Evolutionary conservation across 495 filamentous ascomycete genomes (phyloP).

Genomic region (Hypoxylon subgilvum): DNA sequence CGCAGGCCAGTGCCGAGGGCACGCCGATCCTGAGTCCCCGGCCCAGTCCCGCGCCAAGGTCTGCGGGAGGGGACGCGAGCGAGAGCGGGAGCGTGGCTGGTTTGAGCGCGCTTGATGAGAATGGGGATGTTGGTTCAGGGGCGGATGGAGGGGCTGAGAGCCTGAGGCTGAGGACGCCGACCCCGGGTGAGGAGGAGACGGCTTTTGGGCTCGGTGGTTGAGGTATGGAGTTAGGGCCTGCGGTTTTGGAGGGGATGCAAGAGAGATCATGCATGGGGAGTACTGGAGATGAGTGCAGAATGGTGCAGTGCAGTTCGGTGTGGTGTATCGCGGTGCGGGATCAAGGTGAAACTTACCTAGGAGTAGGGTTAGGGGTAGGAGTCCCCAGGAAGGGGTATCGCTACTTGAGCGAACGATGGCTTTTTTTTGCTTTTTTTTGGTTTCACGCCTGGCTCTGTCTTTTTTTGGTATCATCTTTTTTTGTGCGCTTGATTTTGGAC

Average conservation of each 20-base stretch:
- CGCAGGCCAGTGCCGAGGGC: conserved; percentile 30
- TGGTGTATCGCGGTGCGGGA: too few relatives aligned
- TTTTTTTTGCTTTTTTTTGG: conserved; percentile 10
- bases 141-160: conserved; percentile 12
- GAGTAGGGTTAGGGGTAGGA: too few relatives aligned
- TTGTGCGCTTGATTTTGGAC: too few relatives aligned
- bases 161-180: conserved; percentile 26
- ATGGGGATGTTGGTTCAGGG: not conserved
- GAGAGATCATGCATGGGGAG: not conserved
- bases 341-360: too few relatives aligned
- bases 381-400: not conserved
- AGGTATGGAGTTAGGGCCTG: too few relatives aligned
- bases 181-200: conserved; percentile 38
- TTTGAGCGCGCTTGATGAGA: conserved; percentile 13
- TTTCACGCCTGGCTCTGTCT: too few relatives aligned
- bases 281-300: too few relatives aligned
- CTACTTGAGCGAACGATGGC: not conserved
- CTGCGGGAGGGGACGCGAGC: conserved; percentile 19
- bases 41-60: conserved; percentile 24
- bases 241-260: not conserved
- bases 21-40: conserved; percentile 20
- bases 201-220: conserved; percentile 37
- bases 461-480: too few relatives aligned
- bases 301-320: too few relatives aligned
- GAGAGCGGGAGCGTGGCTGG: conserved; percentile 24